Conservation (phyloP, 805 yeast species). For the Metschnikowia borealis region DNA sequence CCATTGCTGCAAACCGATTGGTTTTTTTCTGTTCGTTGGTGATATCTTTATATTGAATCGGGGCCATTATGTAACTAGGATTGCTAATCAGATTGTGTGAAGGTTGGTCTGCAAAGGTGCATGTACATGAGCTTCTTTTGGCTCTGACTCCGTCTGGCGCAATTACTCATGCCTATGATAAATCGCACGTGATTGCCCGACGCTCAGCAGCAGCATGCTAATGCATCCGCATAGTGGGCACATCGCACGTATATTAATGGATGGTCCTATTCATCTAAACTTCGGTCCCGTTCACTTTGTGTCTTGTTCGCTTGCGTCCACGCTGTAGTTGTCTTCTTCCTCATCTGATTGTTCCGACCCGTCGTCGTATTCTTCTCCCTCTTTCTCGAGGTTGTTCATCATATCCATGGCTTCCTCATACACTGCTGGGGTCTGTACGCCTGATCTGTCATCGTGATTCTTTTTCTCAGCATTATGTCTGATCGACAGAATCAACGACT, state of each 20-base stretch:
- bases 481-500: conserved; percentile 49
- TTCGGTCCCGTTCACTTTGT: background rate
- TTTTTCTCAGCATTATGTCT: conserved; percentile 31
- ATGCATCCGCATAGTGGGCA: background rate
- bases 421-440: conserved; percentile 25
- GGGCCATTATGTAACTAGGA: background rate
- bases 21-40: conserved; percentile 43
- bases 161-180: conserved; percentile 10
- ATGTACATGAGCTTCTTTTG: background rate
- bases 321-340: conserved; percentile 1
- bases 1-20: conserved; percentile 69
- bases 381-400: conserved; percentile 11
- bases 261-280: too few relatives aligned
- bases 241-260: too few relatives aligned
- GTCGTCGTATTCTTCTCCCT: conserved; percentile 1
- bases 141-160: conserved; percentile 3
- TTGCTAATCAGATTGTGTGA: background rate
- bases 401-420: conserved; percentile 16
- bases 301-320: background rate
- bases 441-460: conserved; percentile 21
- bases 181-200: conserved; percentile 11
- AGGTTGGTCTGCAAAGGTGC: background rate
- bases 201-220: background rate
- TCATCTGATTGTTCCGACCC: conserved; percentile 4
- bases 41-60: conserved; percentile 30